Base-by-base conservation (phyloP, 1,139 yeast species). In the Geotrichum bryndzae region DNA sequence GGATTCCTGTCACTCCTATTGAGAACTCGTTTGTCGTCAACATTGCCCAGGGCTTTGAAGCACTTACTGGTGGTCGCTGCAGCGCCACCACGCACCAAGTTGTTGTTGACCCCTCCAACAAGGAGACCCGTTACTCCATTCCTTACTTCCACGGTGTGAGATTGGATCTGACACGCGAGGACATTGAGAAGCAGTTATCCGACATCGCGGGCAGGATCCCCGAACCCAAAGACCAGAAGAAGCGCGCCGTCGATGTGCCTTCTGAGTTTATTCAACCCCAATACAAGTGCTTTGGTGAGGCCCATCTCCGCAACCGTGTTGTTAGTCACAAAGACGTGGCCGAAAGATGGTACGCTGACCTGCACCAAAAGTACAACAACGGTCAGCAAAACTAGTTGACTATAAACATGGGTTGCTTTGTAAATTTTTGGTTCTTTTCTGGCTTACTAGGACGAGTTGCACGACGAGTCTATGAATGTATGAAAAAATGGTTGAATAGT, bases 311-410 rank as follows among this genome's bases (percentile, higher is more conserved):
- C 53, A 86, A 86, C 72, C 76, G 90, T 62, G 79, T 85, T 63
- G 84, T 85, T 67, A 80, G 86, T 11, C 90, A 86, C 70, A 85
- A 84, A 65, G 89, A 86, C 68, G 90, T 86, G 52, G 87, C 87
- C 7, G 78, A 77, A 35, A 77, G 74, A 61, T 85, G 87, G 87
- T 86, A 86, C 68, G 87, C 89, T 1, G 80, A 80, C 7, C 72
- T 82, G 1, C 76, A 67, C 57, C 68, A 68, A 31, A 66, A 65
- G 63, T 73, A 72, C 53, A 62, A 62, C 29, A 33, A 56, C 11
- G 41, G 52, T 29, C 50, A 23, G 13, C 13, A 11, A n/a, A 10
- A 35, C 15, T 35, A 35, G 15, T 35, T 35, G 5, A 3, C 15
- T 35, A 10, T 5, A 35, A 11, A 35, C 4, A 5, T 13, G n/a